Evolutionary conservation across 805 yeast species (phyloP).

Genomic region (Starmera dryadoides): DNA sequence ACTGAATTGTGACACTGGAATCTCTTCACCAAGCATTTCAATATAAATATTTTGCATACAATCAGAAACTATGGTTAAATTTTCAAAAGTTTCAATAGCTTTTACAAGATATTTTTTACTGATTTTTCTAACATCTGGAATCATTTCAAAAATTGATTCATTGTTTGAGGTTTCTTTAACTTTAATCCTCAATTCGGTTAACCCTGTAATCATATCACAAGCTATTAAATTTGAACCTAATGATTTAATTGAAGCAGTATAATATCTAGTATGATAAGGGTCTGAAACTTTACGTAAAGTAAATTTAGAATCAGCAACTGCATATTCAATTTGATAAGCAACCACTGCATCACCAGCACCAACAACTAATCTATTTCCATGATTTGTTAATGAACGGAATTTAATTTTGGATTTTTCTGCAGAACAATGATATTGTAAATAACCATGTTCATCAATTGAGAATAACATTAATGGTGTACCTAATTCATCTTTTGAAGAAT

Average conservation of each 20-base stretch:
- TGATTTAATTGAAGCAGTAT: constrained; percentile 9
- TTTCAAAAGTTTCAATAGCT: constrained; percentile 8
- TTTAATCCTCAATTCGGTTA: constrained; percentile 6
- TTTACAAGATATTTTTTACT: constrained; percentile 8
- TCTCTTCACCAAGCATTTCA: background rate
- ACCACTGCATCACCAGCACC: constrained; percentile 25
- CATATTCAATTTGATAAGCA: constrained; percentile 25
- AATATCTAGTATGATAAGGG: constrained; percentile 6
- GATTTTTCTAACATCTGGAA: constrained; percentile 4
- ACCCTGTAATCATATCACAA: constrained; percentile 13
- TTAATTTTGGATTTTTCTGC: constrained; percentile 11
- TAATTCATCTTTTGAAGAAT: constrained; percentile 24
- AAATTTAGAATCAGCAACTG: constrained; percentile 27
- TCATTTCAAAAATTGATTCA: constrained; percentile 3
- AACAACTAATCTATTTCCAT: constrained; percentile 20
- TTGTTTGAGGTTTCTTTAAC: constrained; percentile 2
- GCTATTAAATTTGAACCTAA: constrained; percentile 14
- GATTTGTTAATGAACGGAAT: constrained; percentile 20
- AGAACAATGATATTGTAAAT: constrained; percentile 20
- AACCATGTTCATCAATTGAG: constrained; percentile 28
- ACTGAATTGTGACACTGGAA: constrained; percentile 8
- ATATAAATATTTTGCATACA: constrained; percentile 11
- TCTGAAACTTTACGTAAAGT: constrained; percentile 19
- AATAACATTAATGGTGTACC: constrained; percentile 25
- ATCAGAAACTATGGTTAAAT: constrained; percentile 8